Conservation (phyloP, 805 yeast genomes). For the Starmerella bombicola region DNA sequence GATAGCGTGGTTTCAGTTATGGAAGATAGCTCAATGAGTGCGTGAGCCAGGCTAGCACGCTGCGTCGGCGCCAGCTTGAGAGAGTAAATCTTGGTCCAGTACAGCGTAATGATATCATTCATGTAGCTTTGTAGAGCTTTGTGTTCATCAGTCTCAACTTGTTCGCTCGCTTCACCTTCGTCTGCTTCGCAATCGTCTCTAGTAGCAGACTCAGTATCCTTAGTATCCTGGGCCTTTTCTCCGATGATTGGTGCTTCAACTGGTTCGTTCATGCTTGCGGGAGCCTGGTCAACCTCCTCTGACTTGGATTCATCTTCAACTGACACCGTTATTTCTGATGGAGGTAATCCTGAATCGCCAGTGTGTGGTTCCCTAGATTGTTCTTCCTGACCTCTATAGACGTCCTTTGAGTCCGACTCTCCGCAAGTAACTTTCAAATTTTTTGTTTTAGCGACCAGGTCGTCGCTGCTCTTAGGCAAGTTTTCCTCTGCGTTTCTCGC, state of each 20-base stretch:
- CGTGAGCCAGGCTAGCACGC: slow-evolving; percentile 6
- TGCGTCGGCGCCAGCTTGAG: slow-evolving; percentile 5
- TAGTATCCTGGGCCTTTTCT: neutral
- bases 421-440: neutral
- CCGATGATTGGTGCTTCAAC: neutral
- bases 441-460: neutral
- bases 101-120: slow-evolving; percentile 1
- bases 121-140: neutral
- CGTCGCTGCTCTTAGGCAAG: neutral
- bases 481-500: neutral
- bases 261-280: neutral
- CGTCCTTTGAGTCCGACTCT: neutral
- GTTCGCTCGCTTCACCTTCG: neutral
- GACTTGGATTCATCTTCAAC: neutral
- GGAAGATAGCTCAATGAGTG: slow-evolving; percentile 6
- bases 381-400: neutral
- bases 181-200: neutral
- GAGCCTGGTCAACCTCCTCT: neutral
- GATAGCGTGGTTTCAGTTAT: neutral
- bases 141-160: neutral
- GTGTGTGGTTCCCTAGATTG: neutral
- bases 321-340: neutral
- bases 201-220: neutral
- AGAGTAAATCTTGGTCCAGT: slow-evolving; percentile 8
- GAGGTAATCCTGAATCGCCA: neutral